Evolutionary conservation across 495 filamentous ascomycete genomes (phyloP), one percentile per base, ranked within the genome.

Genomic region (Aspergillus haitiensis): DNA sequence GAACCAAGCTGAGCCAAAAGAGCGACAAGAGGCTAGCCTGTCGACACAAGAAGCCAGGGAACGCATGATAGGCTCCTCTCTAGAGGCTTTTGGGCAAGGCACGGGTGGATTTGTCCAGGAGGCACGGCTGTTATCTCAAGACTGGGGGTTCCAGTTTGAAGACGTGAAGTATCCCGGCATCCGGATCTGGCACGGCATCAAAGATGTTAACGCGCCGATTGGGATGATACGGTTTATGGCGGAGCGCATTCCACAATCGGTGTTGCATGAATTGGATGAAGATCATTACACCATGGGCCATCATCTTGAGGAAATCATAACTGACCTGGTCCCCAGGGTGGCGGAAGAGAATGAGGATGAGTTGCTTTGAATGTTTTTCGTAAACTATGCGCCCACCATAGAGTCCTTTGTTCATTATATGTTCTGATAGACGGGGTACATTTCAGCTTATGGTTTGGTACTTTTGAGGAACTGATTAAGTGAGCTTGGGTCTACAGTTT

Each of bases 141-240:
- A 67, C 39, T 78, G 73, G 69, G 72, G 70, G 1, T 76, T 76
- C 53, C 36, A 62, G 13, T 65, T 78, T 5, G 55, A 70, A 36
- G 68, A 74, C 44, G 66, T 76, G 8, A 53, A 62, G 12, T 64
- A 62, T 37, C 54, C 67, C 35, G 56, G 51, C n/a, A 58, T 75
- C 5, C 64, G 53, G 16, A 52, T 78, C 5, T 78, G 76, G 74
- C 70, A 74, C 65, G 76, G 69, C 2, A 58, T 53, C 6, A 55
- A 65, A 1, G 72, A 76, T 61, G 58, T 34, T 21, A 69, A 71
- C 55, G 51, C 68, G 13, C 70, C 73, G 4, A 57, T 76, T 10
- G 34, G 33, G 3, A 64, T 67, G 63, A 60, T 56, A 7, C 58
- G 59, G 31, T 64, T 59, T 39, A 60, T 66, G 59, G 61, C 64